Evolutionary conservation across 2,329 filamentous ascomycete genomes (phyloP), one percentile per base, ranked within the genome.

Genomic region (Daldinia sp.): DNA sequence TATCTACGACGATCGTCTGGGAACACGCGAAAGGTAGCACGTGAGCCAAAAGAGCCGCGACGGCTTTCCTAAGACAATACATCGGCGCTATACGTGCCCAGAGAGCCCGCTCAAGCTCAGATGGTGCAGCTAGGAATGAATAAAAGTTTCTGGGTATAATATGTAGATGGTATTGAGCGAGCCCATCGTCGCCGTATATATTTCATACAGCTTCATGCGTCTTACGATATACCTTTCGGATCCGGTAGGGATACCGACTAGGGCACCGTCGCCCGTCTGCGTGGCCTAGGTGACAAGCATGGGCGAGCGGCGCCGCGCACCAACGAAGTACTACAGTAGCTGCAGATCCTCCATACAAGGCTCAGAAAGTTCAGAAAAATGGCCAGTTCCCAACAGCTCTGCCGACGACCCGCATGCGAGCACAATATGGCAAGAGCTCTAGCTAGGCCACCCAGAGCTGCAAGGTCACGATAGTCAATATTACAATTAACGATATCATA

Each of bases 271-370:
- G 32, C 10, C 45, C 60, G 29, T 32, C 25, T 54, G 35, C 35
- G 32, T 32, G 53, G 23, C 32, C 49, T 45, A 48, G 45, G 58
- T 50, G 13, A 51, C 27, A 27, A 54, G 30, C 58, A 63, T 61
- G 65, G 62, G 35, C 61, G 49, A 61, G 34, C 34, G 37, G 39
- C 41, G 35, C 15, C 34, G 50, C 30, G 25, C 32, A 48, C 61
- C 57, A 49, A 47, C 50, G 39, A 51, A 59, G 53, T 64, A 58
- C 41, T 56, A 67, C 61, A 64, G 64, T 67, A 51, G 41, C 51
- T 59, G 55, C 58, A 54, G 54, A 56, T 59, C 53, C n/a, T 21
- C 30, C 11, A 39, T 27, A 32, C 32, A 17, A 21, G 54, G 51
- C 35, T 45, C 39, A 59, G 43, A 51, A 25, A 47, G 27, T 30